A percentile compares a stretch with the other conserved stretches of the same genome.
These are phyloP conservation scores for Buxus sempervirens DNA, from an alignment of 164 flowering plant species.

Conservation along the genomic window DNA sequence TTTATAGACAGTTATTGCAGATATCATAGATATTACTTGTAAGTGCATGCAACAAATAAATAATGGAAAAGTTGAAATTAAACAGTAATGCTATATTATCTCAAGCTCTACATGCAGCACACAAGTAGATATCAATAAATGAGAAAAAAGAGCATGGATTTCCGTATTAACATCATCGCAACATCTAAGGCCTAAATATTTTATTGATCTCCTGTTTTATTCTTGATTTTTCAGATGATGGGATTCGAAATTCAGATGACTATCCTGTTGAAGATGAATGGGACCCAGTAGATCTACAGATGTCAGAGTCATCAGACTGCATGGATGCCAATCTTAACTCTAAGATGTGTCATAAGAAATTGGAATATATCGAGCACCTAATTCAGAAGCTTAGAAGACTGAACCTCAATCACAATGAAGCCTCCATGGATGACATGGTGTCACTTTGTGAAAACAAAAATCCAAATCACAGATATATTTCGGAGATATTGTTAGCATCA, in stretches of 20 bases:
- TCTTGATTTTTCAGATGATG: slow-evolving; percentile 39
- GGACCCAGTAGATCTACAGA: slow-evolving; percentile 17
- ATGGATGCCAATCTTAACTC: slow-evolving; percentile 22
- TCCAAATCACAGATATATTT: slow-evolving; percentile 60
- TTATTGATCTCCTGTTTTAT: background rate
- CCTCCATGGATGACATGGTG: slow-evolving; percentile 29
- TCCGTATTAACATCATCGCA: too few species aligned
- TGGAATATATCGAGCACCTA: slow-evolving; percentile 35
- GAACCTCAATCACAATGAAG: slow-evolving; percentile 30
- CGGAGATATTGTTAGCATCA: slow-evolving; percentile 63
- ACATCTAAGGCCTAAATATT: background rate
- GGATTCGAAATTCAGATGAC: slow-evolving; percentile 23
- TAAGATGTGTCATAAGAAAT: slow-evolving; percentile 31
- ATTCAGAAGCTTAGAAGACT: slow-evolving; percentile 38
- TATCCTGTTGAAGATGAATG: slow-evolving; percentile 31
- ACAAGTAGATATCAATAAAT: too few species aligned
- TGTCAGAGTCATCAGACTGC: slow-evolving; percentile 16
- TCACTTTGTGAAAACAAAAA: slow-evolving; percentile 31
- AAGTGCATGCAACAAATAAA: too few species aligned
- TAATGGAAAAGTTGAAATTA: too few species aligned
- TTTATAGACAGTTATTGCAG: too few species aligned
- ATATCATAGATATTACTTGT: too few species aligned
- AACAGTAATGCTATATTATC: too few species aligned
- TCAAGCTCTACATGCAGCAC: too few species aligned
- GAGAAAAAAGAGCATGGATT: too few species aligned